These are phyloP conservation scores for Pseudodiploospora longispora DNA, from an alignment of 2,329 filamentous ascomycete genomes.

Conservation along the genomic window DNA sequence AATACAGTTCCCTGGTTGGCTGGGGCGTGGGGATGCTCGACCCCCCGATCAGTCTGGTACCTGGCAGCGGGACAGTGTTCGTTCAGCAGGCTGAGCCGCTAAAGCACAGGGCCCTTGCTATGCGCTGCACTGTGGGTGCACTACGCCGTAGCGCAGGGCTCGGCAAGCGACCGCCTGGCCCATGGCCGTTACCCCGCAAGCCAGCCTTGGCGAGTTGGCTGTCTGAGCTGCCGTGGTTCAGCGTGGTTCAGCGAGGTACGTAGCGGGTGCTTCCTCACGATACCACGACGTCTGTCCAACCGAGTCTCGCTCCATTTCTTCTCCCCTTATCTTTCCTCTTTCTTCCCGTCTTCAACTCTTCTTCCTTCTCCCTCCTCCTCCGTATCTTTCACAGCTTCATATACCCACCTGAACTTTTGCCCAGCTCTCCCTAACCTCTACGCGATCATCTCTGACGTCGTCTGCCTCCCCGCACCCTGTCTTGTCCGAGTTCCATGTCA, in stretches of 20 bases:
- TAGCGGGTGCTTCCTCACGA: neutral
- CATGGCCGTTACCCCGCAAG: slow-evolving; percentile 2
- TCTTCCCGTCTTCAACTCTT: slow-evolving; percentile 1
- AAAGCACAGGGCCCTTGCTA: too few relatives aligned
- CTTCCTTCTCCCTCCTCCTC: neutral
- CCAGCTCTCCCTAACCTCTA: neutral
- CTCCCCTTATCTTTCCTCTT: slow-evolving; percentile 1
- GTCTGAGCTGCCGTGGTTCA: too few relatives aligned
- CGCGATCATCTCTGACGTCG: neutral
- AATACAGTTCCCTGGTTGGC: too few relatives aligned
- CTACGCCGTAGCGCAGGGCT: too few relatives aligned
- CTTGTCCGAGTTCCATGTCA: slow-evolving; percentile 11
- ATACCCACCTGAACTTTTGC: neutral
- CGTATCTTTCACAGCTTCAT: neutral
- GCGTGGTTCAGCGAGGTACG: too few relatives aligned
- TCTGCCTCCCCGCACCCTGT: slow-evolving; percentile 5
- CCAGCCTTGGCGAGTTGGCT: neutral
- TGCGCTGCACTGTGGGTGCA: too few relatives aligned
- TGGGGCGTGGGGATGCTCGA: too few relatives aligned
- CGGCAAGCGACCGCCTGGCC: too few relatives aligned
- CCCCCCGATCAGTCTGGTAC: too few relatives aligned
- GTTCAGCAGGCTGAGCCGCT: too few relatives aligned
- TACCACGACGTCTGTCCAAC: too few relatives aligned
- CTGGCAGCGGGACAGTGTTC: too few relatives aligned
- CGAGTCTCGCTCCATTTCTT: neutral